Evolutionary conservation across 805 yeast species (phyloP), one percentile per base, ranked within the genome.

Genomic region (Metahyphopichia silvanorum): DNA sequence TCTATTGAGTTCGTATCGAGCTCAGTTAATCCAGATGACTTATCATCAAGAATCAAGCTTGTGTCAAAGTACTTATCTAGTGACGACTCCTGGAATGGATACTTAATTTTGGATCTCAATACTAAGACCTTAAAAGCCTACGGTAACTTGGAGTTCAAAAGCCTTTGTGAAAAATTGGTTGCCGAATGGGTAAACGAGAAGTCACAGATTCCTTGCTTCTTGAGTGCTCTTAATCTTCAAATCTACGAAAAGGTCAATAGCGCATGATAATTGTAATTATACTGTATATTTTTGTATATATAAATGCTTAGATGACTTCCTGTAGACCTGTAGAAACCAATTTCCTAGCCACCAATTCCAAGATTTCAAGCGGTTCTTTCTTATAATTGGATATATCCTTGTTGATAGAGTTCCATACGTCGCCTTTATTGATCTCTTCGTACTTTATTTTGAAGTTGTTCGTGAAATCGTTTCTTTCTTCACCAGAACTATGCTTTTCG

Each of bases 161-260:
- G 35, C 7, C 21, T 59, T 19, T 64, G 66, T 38, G 74, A 74
- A 38, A 71, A 74, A 29, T 63, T 86, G 37, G 69, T 83, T 11
- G 57, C 70, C 7, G 72, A 74, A 37, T 86, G 93, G 88, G 75
- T 84, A 2, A 64, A 67, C 25, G 82, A 82, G 25, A 74, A 77
- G 42, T 73, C 71, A 18, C 86, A 84, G 43, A 74, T 86, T 11
- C 84, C 93, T 0, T 82, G 94, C 42, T 82, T 87, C 43, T 60
- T 87, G 34, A 79, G 89, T 37, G 86, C 89, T 1, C 58, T 87
- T 39, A 84, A 78, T 26, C 60, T 87, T 33, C 81, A 76, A 49
- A 53, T 86, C 11, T 80, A 75, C 59, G 83, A 82, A 31, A 52
- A 29, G n/a, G 6, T 30, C 27, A 13, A 30, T 14, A 9, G 26